Evolutionary conservation across 345 rosid genomes (phyloP), one percentile per base, ranked within the genome.

Genomic region (Toxicodendron radicans): DNA sequence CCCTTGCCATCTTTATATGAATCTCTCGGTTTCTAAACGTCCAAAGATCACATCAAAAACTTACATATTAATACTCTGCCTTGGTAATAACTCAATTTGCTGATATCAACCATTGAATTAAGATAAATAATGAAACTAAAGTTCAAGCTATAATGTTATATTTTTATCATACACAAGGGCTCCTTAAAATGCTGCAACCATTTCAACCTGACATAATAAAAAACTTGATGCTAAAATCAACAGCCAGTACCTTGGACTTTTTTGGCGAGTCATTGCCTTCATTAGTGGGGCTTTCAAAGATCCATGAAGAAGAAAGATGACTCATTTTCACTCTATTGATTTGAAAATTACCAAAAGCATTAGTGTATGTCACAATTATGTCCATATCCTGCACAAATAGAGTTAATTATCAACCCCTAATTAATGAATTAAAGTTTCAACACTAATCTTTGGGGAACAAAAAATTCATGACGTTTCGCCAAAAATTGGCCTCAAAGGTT

Each of bases 291-390:
- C 86, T 88, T 60, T 88, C 88, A 82, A 90, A 81, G 66, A 89
- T 83, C 98, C 97, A 94, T 32, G 97, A 94, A 69, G 91, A 70
- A 69, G 97, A 94, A 43, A 90, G 91, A 76, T 89, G 86, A 79
- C 86, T 90, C 89, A 90, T 85, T 84, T 90, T 92, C 70, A 92
- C 86, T 66, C 77, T 87, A 76, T 89, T 85, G 66, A 87, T 76
- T 53, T 81, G 86, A 81, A 92, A 43, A 60, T 70, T 75, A 18
- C 97, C 97, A 16, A 86, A 74, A 73, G 79, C 80, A 76, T 88
- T 91, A 83, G 85, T 92, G 90, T 94, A 94, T n/a, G 96, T 82
- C 23, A 90, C 93, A 84, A 88, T 81, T 68, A 92, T 90, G 86
- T 82, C 88, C 83, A 90, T 84, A 83, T 92, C 97, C 97, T 92